Base-by-base conservation (phyloP, 2,329 filamentous ascomycete genomes). In the Aspergillus niger region DNA sequence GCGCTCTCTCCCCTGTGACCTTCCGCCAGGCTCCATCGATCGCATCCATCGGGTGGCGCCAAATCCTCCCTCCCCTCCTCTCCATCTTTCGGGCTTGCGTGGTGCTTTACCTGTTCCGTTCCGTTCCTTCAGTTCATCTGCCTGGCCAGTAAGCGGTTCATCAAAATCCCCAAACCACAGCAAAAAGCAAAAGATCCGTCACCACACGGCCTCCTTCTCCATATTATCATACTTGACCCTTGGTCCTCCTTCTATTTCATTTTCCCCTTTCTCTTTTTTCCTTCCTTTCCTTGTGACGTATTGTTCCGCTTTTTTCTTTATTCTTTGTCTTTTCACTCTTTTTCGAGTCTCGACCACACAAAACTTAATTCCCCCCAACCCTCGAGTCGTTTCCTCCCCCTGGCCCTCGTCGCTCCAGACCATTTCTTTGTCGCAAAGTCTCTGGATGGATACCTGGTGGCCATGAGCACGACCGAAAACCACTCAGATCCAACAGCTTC, bases 391-490 rank as follows among this genome's bases (percentile, higher is more conserved):
- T 30, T 30, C 26, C 47, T 11, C 20, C 32, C 20, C 20, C 11
- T 55, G 30, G 22, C 44, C 51, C 17, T 47, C 24, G 32, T 54
- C 52, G 51, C 32, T 47, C 57, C 50, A 47, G 47, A 38, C 53
- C 28, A 58, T 47, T 51, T 60, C 53, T 62, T 52, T 24, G 59
- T 63, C 62, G 60, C 63, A 44, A 3, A 49, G 38, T 43, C 39
- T 59, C 55, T 71, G 67, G 52, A 73, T 73, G 72, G 72, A 69
- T 66, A 68, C 59, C 59, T 62, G 64, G 66, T 65, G 70, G 69
- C 68, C 61, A 77, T 77, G 74, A 76, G 67, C 68, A 70, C 72
- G 58, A 69, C 67, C 54, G 72, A 72, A 61, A 69, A 66, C 39
- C 63, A 69, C 43, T 63, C 63, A 57, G 68, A 71, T 52, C 63